These are phyloP conservation scores for Salvia miltiorrhiza DNA, from an alignment of 257 asterid genomes.

Conservation along the genomic window DNA sequence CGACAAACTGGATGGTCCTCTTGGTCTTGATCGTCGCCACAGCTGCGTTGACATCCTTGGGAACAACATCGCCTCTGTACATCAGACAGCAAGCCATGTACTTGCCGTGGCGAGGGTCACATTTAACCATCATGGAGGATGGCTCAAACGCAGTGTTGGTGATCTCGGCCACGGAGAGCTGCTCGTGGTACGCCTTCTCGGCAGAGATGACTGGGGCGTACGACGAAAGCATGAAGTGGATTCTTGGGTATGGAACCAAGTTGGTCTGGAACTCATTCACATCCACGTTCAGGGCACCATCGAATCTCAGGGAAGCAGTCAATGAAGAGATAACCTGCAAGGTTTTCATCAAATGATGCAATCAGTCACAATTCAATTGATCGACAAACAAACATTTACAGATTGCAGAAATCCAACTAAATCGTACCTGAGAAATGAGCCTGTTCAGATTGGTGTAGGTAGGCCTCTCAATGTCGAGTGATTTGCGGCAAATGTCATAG, in stretches of 20 bases:
- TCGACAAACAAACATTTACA: not conserved
- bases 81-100: slow-evolving; percentile 98
- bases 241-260: slow-evolving; percentile 94
- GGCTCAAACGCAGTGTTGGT: slow-evolving; percentile 98
- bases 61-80: slow-evolving; percentile 97
- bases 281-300: slow-evolving; percentile 90
- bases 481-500: slow-evolving; percentile 91
- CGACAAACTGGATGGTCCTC: slow-evolving; percentile 94
- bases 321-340: slow-evolving; percentile 77
- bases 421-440: slow-evolving; percentile 79
- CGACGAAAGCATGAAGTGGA: slow-evolving; percentile 95
- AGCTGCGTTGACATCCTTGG: slow-evolving; percentile 94
- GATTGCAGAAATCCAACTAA: not conserved
- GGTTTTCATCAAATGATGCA: not conserved
- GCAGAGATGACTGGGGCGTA: slow-evolving; percentile 96
- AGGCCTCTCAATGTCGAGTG: slow-evolving; percentile 91
- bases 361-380: not conserved
- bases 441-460: slow-evolving; percentile 93
- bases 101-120: slow-evolving; percentile 93
- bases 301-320: slow-evolving; percentile 89
- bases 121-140: slow-evolving; percentile 95
- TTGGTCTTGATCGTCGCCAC: slow-evolving; percentile 96
- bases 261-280: slow-evolving; percentile 97
- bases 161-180: slow-evolving; percentile 88
- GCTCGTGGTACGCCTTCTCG: slow-evolving; percentile 92